Evolutionary conservation across 129 eudicot genomes (phyloP), one percentile per base, ranked within the genome.

Genomic region (Flaveria robusta): DNA sequence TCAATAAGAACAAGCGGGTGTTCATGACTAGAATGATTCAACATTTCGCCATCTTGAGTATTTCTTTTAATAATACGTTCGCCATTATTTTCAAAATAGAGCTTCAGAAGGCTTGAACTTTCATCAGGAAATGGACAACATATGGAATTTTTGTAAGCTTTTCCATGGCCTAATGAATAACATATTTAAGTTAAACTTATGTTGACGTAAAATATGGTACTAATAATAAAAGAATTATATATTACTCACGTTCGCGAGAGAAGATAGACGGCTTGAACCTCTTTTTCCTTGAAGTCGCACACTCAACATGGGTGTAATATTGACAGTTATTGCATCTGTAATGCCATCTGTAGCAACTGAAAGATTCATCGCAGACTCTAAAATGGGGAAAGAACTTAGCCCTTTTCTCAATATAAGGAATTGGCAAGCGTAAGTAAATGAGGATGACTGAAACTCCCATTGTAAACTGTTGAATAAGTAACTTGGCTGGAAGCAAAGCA

Each of bases 401-500:
- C 14, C 0, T 6, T 0, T 2, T 0, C 22, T 80, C 59, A 7
- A 55, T 18, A 20, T 19, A 1, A 19, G 75, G 71, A 67, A 62
- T 81, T 31, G 2, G 55, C 46, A 49, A 75, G 76, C n/a, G 43
- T 43, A 16, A 81, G 81, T 29, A 71, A 71, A 67, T 81, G 81
- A 13, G 6, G 5, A 31, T 75, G 76, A 68, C 47, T 26, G 19
- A 74, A 24, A 43, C 0, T 60, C 10, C 1, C 63, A 4, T 42
- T 0, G 42, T 71, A 39, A 18, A 7, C 2, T 43, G 18, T n/a
- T 74, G 59, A 6, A 74, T 74, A 9, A 43, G 22, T 62, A 71
- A 20, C 43, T 42, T 62, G 6, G 27, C 1, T 0, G 84, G 77
- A 12, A 29, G 26, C 16, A 29, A 66, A 15, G 79, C 84, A 4